phyloP scores from a whole-genome alignment of 331 rosid species.

The Phaseolus coccineus region DNA sequence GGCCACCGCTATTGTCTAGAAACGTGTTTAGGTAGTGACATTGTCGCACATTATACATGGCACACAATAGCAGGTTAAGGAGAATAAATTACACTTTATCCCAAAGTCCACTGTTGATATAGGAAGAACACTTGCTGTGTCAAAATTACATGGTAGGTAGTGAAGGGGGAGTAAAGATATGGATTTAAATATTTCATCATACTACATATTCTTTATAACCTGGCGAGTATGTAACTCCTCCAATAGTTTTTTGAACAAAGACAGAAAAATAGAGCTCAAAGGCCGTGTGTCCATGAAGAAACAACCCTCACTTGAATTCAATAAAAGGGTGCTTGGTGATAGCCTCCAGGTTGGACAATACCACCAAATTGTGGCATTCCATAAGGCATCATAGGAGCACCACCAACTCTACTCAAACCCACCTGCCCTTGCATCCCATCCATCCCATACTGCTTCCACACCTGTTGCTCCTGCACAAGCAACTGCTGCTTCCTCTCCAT shows the following conservation, averaged over 20 bases:
- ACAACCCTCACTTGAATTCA: slow-evolving; percentile 17
- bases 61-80: not conserved
- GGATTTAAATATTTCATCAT: not conserved
- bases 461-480: slow-evolving; percentile 75
- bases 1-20: slow-evolving; percentile 71
- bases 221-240: slow-evolving; percentile 35
- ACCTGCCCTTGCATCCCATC: slow-evolving; percentile 93
- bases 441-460: slow-evolving; percentile 84
- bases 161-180: not conserved
- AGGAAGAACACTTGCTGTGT: not conserved
- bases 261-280: not conserved
- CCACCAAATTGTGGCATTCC: slow-evolving; percentile 79
- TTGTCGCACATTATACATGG: not conserved
- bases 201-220: not conserved
- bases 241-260: slow-evolving; percentile 22
- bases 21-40: slow-evolving; percentile 31
- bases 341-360: slow-evolving; percentile 71
- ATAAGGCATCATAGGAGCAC: slow-evolving; percentile 70
- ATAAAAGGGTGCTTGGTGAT: slow-evolving; percentile 60
- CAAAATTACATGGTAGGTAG: slow-evolving; percentile 22
- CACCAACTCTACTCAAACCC: slow-evolving; percentile 61
- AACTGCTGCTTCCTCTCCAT: slow-evolving; percentile 88
- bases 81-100: not conserved
- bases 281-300: not conserved
- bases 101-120: not conserved